Evolutionary conservation across 2,329 filamentous ascomycete species (phyloP), one percentile per base, ranked within the genome.

Genomic region (Onygenales sp.): DNA sequence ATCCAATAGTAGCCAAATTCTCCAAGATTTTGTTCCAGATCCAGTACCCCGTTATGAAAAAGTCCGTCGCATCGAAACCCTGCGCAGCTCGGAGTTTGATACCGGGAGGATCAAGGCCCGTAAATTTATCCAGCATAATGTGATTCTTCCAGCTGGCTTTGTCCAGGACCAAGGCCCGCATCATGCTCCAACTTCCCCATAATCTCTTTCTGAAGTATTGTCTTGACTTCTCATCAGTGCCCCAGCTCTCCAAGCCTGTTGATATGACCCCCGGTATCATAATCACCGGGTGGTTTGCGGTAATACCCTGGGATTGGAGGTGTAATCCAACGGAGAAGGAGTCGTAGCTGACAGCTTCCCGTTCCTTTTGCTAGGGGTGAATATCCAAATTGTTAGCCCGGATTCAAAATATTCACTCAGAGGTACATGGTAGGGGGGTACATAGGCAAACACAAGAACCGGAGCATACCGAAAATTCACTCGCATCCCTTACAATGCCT

Each of bases 131-230:
- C 9, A 98, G 79, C 91, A 97, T 97, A 61, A 98, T 88, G 67
- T 98, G 93, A 63, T 77, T 85, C 75, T 96, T 98, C 93, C 93
- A 98, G 36, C 81, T 79, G 32, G 94, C 85, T 70, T 97, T 96
- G 69, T 97, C 93, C 63, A 95, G 72, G 1, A 98, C 88, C 59
- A 98, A 73, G 0, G 93, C 92, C 49, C 86, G 82, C 90, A 98
- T 96, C 93, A 98, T 98, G 58, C 83, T 95, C 93, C 94, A 98
- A 61, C 89, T 95, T 4, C 93, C 93, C 93, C 93, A 98, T 49
- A 98, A 74, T 52, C 93, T 79, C 73, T 94, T 95, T 57, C 93
- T 80, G 70, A 98, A 98, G 71, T 97, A 98, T 55, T 86, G 87
- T 37, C 89, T 81, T 6, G 91, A 95, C 42, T 78, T 76, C 64